Percentiles rank a stretch among this genome's conserved stretches.
Conservation (phyloP, 1,284 basidiomycete genomes). For the Ganoderma resinaceum region DNA sequence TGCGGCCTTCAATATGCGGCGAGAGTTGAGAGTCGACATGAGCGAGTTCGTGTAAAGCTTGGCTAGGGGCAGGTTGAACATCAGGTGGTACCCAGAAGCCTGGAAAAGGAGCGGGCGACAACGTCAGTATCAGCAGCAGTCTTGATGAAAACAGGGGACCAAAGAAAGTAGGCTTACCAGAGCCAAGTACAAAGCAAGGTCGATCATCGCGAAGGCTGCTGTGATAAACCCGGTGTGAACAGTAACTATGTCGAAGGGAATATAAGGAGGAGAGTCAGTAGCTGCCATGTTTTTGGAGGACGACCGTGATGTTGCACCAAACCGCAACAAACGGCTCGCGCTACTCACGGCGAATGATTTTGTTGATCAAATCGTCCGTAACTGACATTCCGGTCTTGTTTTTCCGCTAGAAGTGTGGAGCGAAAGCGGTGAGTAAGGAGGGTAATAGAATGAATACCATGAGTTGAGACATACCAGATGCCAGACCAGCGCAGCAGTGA, state of each 20-base stretch:
- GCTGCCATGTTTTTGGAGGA: too few species aligned
- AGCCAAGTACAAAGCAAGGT: background rate
- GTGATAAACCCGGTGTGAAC: background rate
- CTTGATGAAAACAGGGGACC: background rate
- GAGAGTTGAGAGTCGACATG: slow-evolving; percentile 40
- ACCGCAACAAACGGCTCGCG: background rate
- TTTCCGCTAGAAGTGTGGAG: background rate
- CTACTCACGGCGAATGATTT: background rate
- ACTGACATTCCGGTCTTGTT: slow-evolving; percentile 6
- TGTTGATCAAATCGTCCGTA: slow-evolving; percentile 8
- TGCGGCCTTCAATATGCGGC: slow-evolving; percentile 15
- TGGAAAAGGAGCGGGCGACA: background rate
- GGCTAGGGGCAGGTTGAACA: slow-evolving; percentile 39
- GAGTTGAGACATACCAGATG: background rate
- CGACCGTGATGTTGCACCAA: background rate
- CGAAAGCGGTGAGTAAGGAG: background rate
- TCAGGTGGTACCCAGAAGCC: slow-evolving; percentile 32
- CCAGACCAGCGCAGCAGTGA: background rate
- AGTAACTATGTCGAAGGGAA: background rate
- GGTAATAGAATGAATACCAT: background rate
- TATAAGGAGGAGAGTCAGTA: background rate
- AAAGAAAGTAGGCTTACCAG: background rate
- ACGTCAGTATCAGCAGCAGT: background rate
- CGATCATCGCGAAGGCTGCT: background rate
- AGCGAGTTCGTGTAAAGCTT: slow-evolving; percentile 43